These are phyloP conservation scores for Onygenales sp. DNA, from an alignment of 2,329 filamentous ascomycete species.

Conservation along the genomic window DNA sequence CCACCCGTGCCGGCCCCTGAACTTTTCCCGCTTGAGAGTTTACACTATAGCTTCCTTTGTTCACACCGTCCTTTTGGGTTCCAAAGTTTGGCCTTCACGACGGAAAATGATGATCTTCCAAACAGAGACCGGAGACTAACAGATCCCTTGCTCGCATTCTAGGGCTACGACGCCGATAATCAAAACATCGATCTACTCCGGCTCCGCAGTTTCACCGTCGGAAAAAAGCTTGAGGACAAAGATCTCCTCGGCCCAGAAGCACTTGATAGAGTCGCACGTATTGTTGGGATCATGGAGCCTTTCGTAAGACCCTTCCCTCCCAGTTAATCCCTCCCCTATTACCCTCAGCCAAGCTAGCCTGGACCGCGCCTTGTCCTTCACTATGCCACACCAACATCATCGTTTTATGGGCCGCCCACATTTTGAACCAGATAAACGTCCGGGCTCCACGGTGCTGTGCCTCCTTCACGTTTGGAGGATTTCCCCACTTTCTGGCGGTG, in stretches of 20 bases:
- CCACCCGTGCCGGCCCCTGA: not conserved
- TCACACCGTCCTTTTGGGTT: not conserved
- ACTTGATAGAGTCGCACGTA: constrained; percentile 54
- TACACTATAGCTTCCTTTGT: constrained; percentile 2
- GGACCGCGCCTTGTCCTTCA: constrained; percentile 4
- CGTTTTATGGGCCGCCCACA: not conserved
- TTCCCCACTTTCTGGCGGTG: not conserved
- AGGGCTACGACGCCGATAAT: constrained; percentile 69
- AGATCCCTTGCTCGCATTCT: constrained; percentile 11
- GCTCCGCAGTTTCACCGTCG: constrained; percentile 68
- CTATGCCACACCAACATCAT: not conserved
- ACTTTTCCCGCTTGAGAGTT: not conserved
- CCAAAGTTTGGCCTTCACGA: not conserved
- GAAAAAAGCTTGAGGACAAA: constrained; percentile 55
- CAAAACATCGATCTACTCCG: constrained; percentile 71
- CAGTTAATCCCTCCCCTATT: constrained; percentile 12
- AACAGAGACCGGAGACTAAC: constrained; percentile 11
- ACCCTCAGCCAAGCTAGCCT: constrained; percentile 4
- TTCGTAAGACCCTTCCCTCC: constrained; percentile 54
- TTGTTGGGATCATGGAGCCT: constrained; percentile 60
- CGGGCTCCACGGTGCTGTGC: not conserved
- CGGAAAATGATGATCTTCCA: not conserved
- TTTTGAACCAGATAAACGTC: not conserved
- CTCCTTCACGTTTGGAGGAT: not conserved
- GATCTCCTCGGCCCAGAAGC: constrained; percentile 54